Evolutionary conservation across 2,329 filamentous ascomycete genomes (phyloP).

Genomic region (Colletotrichum tabaci): DNA sequence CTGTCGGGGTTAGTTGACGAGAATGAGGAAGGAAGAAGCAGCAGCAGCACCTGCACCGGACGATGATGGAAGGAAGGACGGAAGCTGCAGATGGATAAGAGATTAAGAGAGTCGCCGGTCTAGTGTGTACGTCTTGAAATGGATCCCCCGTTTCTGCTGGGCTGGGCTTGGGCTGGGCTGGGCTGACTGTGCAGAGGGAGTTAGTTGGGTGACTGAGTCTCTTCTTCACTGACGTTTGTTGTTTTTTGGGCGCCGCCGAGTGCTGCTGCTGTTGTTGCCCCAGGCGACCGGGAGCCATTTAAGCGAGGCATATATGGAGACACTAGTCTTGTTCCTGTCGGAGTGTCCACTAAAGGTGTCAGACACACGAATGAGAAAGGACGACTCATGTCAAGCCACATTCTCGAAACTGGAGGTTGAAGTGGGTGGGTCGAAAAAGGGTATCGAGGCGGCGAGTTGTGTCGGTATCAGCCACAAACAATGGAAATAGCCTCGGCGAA

Average conservation of each 20-base stretch:
- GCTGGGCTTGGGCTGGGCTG: neutral
- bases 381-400: neutral
- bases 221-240: slow-evolving; percentile 41
- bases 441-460: neutral
- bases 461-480: slow-evolving; percentile 31
- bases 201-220: slow-evolving; percentile 13
- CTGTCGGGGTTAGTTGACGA: slow-evolving; percentile 19
- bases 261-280: slow-evolving; percentile 40
- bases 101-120: slow-evolving; percentile 25
- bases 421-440: neutral
- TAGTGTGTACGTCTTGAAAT: slow-evolving; percentile 31
- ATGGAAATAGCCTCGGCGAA: neutral
- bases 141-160: slow-evolving; percentile 14
- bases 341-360: no score
- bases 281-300: slow-evolving; percentile 42
- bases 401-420: no score
- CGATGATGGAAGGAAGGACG: slow-evolving; percentile 17
- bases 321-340: neutral
- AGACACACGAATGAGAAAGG: slow-evolving; percentile 2
- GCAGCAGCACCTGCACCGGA: neutral
- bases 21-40: slow-evolving; percentile 27
- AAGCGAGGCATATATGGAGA: slow-evolving; percentile 30
- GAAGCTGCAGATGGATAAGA: slow-evolving; percentile 41
- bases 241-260: slow-evolving; percentile 25
- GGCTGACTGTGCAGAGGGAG: neutral